These are phyloP conservation scores for Venturia aucupariae DNA, from an alignment of 2,329 filamentous ascomycete species.

Conservation along the genomic window DNA sequence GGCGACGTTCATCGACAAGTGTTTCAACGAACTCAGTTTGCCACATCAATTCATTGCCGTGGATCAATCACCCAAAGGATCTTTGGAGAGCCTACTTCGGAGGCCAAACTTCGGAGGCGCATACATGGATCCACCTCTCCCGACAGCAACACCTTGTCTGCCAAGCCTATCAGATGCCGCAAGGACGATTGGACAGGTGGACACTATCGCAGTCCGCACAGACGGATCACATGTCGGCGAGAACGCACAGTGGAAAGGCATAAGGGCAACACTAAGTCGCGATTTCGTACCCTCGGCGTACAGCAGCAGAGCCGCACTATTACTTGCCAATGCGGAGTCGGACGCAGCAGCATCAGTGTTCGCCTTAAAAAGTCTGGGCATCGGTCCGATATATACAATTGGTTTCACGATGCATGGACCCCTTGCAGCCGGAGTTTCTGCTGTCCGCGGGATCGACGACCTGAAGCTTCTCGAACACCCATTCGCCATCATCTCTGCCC, in stretches of 20 bases:
- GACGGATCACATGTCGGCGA: conserved; percentile 58
- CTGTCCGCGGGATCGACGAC: conserved; percentile 62
- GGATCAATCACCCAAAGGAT: conserved; percentile 57
- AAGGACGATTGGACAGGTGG: conserved; percentile 67
- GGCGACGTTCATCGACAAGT: conserved; percentile 73
- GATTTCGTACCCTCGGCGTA: conserved; percentile 80
- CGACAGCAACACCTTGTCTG: conserved; percentile 48
- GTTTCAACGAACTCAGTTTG: conserved; percentile 57
- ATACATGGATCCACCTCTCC: conserved; percentile 65
- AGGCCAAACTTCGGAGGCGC: conserved; percentile 73
- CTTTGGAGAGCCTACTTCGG: conserved; percentile 62
- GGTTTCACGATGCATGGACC: conserved; percentile 57
- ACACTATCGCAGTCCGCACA: conserved; percentile 55
- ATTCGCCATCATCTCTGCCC: conserved; percentile 71
- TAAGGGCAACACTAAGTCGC: conserved; percentile 68
- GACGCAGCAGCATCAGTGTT: conserved; percentile 74
- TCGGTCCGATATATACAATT: conserved; percentile 74
- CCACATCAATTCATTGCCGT: conserved; percentile 71
- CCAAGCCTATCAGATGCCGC: conserved; percentile 65
- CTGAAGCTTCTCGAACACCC: conserved; percentile 72
- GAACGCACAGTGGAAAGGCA: conserved; percentile 79
- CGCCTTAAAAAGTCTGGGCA: conserved; percentile 63
- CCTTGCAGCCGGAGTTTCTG: conserved; percentile 56
- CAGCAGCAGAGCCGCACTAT: conserved; percentile 62
- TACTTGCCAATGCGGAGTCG: conserved; percentile 62